Evolutionary conservation across 805 yeast species (phyloP).

Genomic region (Candida insectorum): DNA sequence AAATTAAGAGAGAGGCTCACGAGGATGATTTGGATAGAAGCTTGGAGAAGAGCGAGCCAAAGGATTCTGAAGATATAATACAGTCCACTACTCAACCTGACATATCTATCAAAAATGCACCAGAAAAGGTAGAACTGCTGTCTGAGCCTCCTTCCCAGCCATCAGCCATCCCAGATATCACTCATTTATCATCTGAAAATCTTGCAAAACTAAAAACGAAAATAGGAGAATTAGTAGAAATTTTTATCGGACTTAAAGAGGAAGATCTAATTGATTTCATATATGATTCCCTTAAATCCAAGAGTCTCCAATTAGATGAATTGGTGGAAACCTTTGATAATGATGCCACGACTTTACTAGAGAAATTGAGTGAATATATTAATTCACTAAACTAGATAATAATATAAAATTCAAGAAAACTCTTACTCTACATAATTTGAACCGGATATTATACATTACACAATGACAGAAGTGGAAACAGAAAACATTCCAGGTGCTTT

Average conservation of each 20-base stretch:
- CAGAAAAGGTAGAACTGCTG: no score
- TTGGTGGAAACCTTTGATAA: slow-evolving; percentile 50
- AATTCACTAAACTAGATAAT: no score
- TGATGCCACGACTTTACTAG: slow-evolving; percentile 40
- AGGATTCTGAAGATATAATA: not conserved
- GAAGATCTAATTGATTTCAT: slow-evolving; percentile 47
- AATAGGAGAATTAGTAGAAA: slow-evolving; percentile 45
- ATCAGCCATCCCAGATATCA: not conserved
- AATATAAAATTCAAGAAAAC: no score
- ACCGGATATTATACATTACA: slow-evolving; percentile 14
- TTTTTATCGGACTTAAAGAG: slow-evolving; percentile 52
- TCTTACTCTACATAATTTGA: not conserved
- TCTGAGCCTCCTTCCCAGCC: no score
- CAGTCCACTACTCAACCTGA: not conserved
- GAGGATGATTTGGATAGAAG: slow-evolving; percentile 41
- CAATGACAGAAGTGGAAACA: slow-evolving; percentile 46
- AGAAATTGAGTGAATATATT: slow-evolving; percentile 34
- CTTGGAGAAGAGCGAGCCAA: not conserved
- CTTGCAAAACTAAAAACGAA: slow-evolving; percentile 27
- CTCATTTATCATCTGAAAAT: slow-evolving; percentile 2
- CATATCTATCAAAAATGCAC: no score
- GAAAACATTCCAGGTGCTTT: slow-evolving; percentile 65
- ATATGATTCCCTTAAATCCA: slow-evolving; percentile 29
- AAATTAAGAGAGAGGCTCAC: slow-evolving; percentile 39
- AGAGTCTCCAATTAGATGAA: slow-evolving; percentile 37